Evolutionary conservation across 1,139 yeast species (phyloP), one percentile per base, ranked within the genome.

Genomic region (Lodderomyces oxycetoniae): DNA sequence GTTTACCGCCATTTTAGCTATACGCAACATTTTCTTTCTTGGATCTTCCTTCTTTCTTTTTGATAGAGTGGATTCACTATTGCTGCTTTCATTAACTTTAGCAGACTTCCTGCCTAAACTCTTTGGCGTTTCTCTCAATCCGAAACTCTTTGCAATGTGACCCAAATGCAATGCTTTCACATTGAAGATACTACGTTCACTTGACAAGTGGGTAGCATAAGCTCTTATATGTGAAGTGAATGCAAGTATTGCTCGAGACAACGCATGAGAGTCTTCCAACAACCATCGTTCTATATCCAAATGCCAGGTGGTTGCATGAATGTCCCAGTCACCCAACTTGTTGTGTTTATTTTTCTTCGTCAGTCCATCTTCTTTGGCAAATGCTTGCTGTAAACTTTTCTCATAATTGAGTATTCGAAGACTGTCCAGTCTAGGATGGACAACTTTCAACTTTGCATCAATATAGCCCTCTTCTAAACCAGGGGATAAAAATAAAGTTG

Each of bases 231-330:
- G 97, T 41, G 95, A 82, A 7, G 84, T 77, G 52, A 86, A 91
- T 2, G 86, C 97, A 48, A 79, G 76, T 11, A 74, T 71, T 0
- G 95, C 95, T 27, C 59, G 55, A 15, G 74, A 77, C 36, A 79
- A 81, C 9, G 73, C 73, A 0, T 63, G 57, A 1, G 71, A 60
- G 46, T 84, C 85, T 46, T 79, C 94, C 31, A 91, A 60, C 21
- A 89, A 64, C 83, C 95, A 83, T 52, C 96, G 68, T 62, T 91
- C 99, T 11, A 87, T 74, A 37, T 83, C 79, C 46, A 91, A 67
- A 56, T 91, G 99, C 93, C 95, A 89, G 1, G 96, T 87, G 0
- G 99, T 91, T 3, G 96, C 98, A 52, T 85, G 89, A 20, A 80
- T 77, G 55, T 89, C 96, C 97, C 97, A 93, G 34, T 77, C 73